phyloP scores from a whole-genome alignment of 495 filamentous ascomycete species.

The Penicillium malachiteum region DNA sequence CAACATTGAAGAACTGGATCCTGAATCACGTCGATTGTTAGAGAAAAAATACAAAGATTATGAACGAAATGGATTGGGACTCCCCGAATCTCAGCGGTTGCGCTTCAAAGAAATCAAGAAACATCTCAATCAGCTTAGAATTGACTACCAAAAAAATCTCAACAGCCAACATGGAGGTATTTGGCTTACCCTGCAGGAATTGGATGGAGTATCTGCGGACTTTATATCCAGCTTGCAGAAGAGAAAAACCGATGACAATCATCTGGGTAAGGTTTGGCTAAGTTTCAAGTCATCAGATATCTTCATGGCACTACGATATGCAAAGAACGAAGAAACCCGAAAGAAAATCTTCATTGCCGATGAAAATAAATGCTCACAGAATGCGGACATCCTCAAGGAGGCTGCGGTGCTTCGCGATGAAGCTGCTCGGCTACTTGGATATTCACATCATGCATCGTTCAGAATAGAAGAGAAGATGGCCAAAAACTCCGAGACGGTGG shows the following conservation, averaged over 20 bases:
- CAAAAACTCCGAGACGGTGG: background rate
- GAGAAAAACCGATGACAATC: background rate
- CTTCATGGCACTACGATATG: background rate
- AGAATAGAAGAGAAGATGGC: background rate
- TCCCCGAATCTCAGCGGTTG: background rate
- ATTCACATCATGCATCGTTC: background rate
- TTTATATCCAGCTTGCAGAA: background rate
- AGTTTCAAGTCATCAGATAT: background rate
- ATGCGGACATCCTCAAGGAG: background rate
- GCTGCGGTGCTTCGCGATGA: background rate
- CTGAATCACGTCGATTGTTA: background rate
- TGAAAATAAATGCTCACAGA: background rate
- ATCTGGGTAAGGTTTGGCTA: background rate
- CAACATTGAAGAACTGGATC: background rate
- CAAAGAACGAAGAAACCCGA: background rate
- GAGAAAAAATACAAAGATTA: background rate
- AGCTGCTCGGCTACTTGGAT: background rate
- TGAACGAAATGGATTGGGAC: background rate
- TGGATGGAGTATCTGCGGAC: background rate
- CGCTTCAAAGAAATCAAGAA: conserved; percentile 1
- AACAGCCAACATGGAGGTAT: background rate
- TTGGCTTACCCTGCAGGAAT: background rate
- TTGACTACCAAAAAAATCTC: background rate
- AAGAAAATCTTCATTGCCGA: background rate
- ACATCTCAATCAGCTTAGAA: background rate